These are phyloP conservation scores for Serendipita indica DNA, from an alignment of 768 basidiomycete species.

Conservation along the genomic window DNA sequence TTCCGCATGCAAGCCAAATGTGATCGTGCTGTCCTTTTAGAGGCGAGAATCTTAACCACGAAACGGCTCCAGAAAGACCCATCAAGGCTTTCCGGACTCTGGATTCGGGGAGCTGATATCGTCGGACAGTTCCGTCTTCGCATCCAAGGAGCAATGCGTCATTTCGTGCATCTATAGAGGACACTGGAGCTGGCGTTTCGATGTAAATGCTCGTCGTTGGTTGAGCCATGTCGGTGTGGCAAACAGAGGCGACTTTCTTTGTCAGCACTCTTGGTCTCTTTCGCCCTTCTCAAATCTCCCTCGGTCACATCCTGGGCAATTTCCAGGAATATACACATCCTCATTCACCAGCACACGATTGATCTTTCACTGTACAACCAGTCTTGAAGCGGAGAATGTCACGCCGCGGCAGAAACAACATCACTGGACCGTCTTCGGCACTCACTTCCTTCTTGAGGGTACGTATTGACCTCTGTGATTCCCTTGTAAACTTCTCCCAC, in stretches of 20 bases:
- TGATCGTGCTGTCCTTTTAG: not conserved
- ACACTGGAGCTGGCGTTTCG: not conserved
- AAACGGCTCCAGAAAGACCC: not conserved
- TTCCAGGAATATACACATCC: no score
- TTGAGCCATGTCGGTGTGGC: not conserved
- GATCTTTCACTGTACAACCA: no score
- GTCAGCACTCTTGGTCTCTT: not conserved
- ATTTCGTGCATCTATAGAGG: not conserved
- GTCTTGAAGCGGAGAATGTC: no score
- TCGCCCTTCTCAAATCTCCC: not conserved
- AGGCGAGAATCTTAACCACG: conserved; percentile 2
- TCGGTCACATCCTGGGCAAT: no score
- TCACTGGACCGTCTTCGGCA: conserved; percentile 71
- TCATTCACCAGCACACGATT: no score
- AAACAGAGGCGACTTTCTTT: not conserved
- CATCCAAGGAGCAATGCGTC: not conserved
- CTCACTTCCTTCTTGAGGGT: conserved; percentile 70
- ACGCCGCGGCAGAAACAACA: conserved; percentile 30
- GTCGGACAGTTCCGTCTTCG: conserved; percentile 4
- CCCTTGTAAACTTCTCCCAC: not conserved
- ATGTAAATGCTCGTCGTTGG: not conserved
- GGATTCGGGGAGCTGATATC: not conserved
- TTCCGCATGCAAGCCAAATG: conserved; percentile 1
- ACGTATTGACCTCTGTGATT: conserved; percentile 13
- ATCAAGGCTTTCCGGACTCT: not conserved